phyloP scores from a whole-genome alignment of 345 rosid species.

The Rhodamnia rubescens region DNA sequence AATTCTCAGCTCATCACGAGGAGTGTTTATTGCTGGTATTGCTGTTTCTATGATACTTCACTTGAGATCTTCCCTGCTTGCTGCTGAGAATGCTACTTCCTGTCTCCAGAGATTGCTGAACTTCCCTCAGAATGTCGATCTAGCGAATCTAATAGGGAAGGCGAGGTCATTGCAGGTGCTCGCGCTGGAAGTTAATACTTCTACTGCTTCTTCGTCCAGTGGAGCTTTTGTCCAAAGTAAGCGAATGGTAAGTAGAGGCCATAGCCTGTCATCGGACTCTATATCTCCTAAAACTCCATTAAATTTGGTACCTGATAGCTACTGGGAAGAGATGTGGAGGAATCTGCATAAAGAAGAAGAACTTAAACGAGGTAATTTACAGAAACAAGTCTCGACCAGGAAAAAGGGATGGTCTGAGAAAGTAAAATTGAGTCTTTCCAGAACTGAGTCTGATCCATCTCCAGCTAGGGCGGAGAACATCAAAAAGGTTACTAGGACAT shows the following conservation, averaged over 20 bases:
- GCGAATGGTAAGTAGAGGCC: conserved; percentile 31
- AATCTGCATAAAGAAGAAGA: conserved; percentile 60
- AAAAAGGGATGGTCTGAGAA: conserved; percentile 76
- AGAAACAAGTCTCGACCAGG: conserved; percentile 25
- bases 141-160: conserved; percentile 48
- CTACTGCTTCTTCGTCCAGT: conserved; percentile 10
- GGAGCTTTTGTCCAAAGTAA: conserved; percentile 27
- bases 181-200: conserved; percentile 37
- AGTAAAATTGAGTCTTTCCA: conserved; percentile 39
- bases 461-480: conserved; percentile 21
- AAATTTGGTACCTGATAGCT: conserved; percentile 57
- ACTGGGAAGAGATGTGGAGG: conserved; percentile 98
- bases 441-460: conserved; percentile 69
- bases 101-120: conserved; percentile 85
- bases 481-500: conserved; percentile 19
- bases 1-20: conserved; percentile 57
- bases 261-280: conserved; percentile 38
- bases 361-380: conserved; percentile 19
- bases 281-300: conserved; percentile 54
- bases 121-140: conserved; percentile 62
- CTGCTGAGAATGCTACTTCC: conserved; percentile 81
- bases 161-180: conserved; percentile 66
- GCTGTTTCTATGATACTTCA: conserved; percentile 84
- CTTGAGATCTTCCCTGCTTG: conserved; percentile 79
- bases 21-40: conserved; percentile 64